Conservation (phyloP, 2,329 filamentous ascomycete genomes). For the Penicillium sp. region DNA sequence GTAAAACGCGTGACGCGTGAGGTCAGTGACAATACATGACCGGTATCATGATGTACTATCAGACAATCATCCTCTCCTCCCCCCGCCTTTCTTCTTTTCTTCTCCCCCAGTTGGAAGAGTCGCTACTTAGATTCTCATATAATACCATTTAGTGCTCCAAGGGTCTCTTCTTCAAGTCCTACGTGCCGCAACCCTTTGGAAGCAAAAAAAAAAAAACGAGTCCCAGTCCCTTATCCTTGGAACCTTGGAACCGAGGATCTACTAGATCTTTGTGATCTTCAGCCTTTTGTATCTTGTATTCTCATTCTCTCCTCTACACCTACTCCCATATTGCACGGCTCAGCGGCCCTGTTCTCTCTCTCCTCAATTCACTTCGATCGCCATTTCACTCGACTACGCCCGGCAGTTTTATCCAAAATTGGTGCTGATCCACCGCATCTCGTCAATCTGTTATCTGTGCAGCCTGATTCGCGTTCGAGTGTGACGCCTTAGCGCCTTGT, state of each 20-base stretch:
- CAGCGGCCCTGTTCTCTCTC: neutral
- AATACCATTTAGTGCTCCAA: conserved; percentile 13
- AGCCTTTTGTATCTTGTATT: conserved; percentile 2
- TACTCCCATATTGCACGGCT: neutral
- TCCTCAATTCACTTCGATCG: neutral
- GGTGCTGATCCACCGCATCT: neutral
- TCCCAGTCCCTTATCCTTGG: neutral
- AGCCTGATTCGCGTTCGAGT: conserved; percentile 21
- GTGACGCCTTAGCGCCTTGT: conserved; percentile 28
- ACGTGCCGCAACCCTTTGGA: neutral
- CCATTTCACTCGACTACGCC: neutral
- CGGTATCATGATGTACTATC: conserved; percentile 9
- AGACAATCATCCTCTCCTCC: conserved; percentile 18
- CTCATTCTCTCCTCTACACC: neutral
- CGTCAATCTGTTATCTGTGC: conserved; percentile 2
- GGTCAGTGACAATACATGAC: conserved; percentile 33
- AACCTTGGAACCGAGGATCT: neutral
- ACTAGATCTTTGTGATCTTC: neutral
- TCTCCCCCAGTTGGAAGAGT: neutral
- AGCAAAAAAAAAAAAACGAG: neutral
- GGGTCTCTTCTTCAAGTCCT: neutral
- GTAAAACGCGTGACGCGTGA: conserved; percentile 31
- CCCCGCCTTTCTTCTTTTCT: conserved; percentile 11
- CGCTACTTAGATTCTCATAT: conserved; percentile 9
- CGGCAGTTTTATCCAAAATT: neutral